Conservation (phyloP, 2,329 filamentous ascomycete genomes). For the Simplicillium sp. region DNA sequence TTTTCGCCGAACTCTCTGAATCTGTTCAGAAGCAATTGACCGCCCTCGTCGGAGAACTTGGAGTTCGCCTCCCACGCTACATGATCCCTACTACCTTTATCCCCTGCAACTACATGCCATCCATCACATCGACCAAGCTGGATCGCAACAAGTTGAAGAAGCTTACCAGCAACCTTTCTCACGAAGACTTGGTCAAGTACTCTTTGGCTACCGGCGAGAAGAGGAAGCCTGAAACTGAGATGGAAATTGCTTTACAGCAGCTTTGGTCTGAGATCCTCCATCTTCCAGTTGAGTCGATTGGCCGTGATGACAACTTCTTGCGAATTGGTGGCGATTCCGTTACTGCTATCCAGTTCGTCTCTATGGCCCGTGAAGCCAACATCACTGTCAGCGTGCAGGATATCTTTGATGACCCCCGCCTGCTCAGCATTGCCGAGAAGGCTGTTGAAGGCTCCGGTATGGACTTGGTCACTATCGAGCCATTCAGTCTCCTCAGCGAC, state of each 20-base stretch:
- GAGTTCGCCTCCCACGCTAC: neutral
- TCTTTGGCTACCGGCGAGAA: neutral
- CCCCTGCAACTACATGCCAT: conserved; percentile 30
- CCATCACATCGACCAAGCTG: neutral
- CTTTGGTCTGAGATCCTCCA: neutral
- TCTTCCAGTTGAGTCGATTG: neutral
- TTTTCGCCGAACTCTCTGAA: neutral
- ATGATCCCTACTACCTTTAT: conserved; percentile 32
- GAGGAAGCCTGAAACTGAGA: neutral
- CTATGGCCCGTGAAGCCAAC: neutral
- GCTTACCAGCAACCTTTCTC: neutral
- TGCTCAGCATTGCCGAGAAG: neutral
- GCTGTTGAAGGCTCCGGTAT: neutral
- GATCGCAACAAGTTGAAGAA: neutral
- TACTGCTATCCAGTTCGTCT: neutral
- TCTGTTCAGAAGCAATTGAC: neutral
- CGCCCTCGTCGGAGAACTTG: neutral
- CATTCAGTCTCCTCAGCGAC: neutral
- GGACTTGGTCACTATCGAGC: neutral
- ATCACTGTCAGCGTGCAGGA: neutral
- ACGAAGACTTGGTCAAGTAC: neutral
- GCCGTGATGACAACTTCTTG: neutral
- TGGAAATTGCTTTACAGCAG: neutral
- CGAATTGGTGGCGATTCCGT: neutral
- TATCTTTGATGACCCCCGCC: neutral